Evolutionary conservation across 169 alveolate species (phyloP).

Genomic region (Cryptosporidium parvum): DNA sequence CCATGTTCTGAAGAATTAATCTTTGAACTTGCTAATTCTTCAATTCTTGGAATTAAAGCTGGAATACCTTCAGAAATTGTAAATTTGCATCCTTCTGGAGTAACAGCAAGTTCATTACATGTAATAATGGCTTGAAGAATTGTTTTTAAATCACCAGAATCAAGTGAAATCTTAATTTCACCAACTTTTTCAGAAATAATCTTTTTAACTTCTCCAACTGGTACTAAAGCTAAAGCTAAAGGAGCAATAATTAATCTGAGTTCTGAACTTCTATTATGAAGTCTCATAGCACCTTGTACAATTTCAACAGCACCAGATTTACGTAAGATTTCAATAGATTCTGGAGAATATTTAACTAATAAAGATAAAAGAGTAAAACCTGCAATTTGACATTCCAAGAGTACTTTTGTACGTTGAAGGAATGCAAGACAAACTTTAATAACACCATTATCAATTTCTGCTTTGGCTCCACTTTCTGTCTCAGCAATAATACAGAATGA

Average conservation of each 20-base stretch:
- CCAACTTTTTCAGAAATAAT: conserved; percentile 86
- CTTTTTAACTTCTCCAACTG: conserved; percentile 88
- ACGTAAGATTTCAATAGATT: conserved; percentile 44
- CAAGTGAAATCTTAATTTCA: conserved; percentile 78
- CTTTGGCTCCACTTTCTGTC: conserved; percentile 45
- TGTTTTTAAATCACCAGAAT: conserved; percentile 69
- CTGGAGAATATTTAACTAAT: conserved; percentile 51
- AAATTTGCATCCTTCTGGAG: conserved; percentile 82
- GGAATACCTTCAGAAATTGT: conserved; percentile 76
- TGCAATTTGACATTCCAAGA: conserved; percentile 65
- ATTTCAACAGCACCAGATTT: conserved; percentile 72
- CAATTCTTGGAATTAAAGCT: conserved; percentile 21
- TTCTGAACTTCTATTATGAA: conserved; percentile 87
- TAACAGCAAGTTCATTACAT: conserved; percentile 80
- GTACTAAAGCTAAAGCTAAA: conserved; percentile 89
- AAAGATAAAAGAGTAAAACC: conserved; percentile 67
- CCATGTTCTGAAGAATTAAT: conserved; percentile 4
- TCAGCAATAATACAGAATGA: conserved; percentile 56
- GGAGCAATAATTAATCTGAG: conserved; percentile 88
- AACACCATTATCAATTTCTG: conserved; percentile 68
- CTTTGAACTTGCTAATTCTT: conserved; percentile 22
- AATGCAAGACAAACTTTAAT: conserved; percentile 69
- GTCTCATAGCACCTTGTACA: conserved; percentile 86
- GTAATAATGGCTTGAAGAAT: conserved; percentile 78
- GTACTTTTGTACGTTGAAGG: conserved; percentile 64